Percentiles rank a stretch among this genome's conserved stretches.
phyloP scores from a whole-genome alignment of 2,329 filamentous ascomycete species.

The Exophiala xenobiotica region DNA sequence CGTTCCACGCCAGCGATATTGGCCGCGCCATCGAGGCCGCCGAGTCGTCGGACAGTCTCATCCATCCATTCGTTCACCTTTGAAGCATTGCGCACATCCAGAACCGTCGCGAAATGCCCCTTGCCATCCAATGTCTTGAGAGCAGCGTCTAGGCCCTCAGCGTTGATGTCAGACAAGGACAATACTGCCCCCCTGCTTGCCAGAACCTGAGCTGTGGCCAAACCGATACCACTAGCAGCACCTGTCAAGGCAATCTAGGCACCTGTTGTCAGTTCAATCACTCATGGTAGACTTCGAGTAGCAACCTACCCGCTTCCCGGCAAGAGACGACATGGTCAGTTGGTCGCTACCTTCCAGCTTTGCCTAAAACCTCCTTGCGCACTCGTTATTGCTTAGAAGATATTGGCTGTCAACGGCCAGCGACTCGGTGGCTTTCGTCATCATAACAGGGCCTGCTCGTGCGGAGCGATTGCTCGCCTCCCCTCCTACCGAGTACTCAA shows the following conservation, averaged over 20 bases:
- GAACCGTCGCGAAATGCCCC: constrained; percentile 8
- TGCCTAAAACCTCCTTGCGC: no score
- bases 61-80: constrained; percentile 20
- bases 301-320: no score
- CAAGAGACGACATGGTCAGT: no score
- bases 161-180: constrained; percentile 9
- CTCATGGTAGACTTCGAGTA: no score
- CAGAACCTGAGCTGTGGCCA: constrained; percentile 7
- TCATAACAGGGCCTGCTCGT: no score
- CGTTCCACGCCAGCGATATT: constrained; percentile 21
- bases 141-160: not conserved
- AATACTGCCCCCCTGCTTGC: constrained; percentile 7
- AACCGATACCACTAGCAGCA: constrained; percentile 11
- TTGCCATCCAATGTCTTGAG: not conserved
- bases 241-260: constrained; percentile 8
- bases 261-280: no score
- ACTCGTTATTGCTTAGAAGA: no score
- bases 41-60: constrained; percentile 10
- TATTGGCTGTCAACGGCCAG: no score
- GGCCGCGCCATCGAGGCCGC: constrained; percentile 19
- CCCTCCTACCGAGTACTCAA: no score
- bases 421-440: no score
- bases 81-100: constrained; percentile 17
- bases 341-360: no score
- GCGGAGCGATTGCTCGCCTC: no score